Conservation (phyloP, 1,139 yeast species). For the Kodamaea suecica region DNA sequence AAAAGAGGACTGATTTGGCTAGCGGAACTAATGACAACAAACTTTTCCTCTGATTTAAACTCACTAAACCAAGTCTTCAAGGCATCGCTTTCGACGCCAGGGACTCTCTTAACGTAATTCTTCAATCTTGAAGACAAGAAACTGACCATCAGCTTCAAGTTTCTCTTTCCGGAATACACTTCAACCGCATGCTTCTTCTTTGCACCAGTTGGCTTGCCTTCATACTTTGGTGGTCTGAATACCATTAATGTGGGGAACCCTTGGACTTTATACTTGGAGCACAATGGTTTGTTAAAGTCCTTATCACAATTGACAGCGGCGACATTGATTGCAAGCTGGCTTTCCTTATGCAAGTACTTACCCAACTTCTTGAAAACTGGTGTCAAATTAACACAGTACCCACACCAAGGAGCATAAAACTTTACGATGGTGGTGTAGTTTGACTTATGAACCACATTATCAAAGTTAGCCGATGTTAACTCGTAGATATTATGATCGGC, state of each 20-base stretch:
- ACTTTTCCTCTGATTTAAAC: conserved; percentile 23
- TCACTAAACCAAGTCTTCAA: conserved; percentile 29
- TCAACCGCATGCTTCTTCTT: conserved; percentile 53
- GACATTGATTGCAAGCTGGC: conserved; percentile 61
- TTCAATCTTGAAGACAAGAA: conserved; percentile 63
- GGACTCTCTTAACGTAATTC: conserved; percentile 62
- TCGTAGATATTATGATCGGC: conserved; percentile 53
- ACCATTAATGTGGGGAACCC: conserved; percentile 83
- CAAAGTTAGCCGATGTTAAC: conserved; percentile 55
- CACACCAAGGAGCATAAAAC: conserved; percentile 98
- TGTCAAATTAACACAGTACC: conserved; percentile 62
- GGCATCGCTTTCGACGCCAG: conserved; percentile 20
- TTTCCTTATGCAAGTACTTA: conserved; percentile 43
- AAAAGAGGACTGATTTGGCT: conserved; percentile 55
- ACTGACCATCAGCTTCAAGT: conserved; percentile 54
- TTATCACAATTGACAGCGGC: conserved; percentile 88
- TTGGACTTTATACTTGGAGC: conserved; percentile 61
- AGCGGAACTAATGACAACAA: conserved; percentile 47
- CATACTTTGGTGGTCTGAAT: conserved; percentile 74
- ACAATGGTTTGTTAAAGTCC: conserved; percentile 60
- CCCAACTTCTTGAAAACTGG: conserved; percentile 64
- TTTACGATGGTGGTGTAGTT: conserved; percentile 83
- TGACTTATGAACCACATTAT: conserved; percentile 59
- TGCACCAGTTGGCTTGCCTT: conserved; percentile 9
- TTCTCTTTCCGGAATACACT: conserved; percentile 67